Percentiles rank a stretch among this genome's conserved stretches.
phyloP scores from a whole-genome alignment of 2,329 filamentous ascomycete species.

The Blastomyces parvus region DNA sequence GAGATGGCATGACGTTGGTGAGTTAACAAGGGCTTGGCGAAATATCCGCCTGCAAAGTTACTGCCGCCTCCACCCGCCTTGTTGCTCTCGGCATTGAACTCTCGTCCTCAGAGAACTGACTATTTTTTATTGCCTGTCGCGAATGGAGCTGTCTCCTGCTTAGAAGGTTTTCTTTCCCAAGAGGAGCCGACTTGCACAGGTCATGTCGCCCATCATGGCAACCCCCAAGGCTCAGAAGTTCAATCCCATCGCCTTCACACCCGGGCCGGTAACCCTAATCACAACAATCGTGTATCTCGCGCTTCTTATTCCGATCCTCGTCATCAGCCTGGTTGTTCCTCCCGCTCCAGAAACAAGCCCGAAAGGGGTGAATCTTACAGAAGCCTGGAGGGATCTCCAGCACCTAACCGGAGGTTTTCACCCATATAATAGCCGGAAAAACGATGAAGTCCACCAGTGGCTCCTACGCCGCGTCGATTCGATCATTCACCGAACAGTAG shows the following conservation, averaged over 20 bases:
- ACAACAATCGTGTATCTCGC: constrained; percentile 67
- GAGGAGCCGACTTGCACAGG: not conserved
- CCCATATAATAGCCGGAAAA: constrained; percentile 77
- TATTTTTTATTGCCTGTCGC: not conserved
- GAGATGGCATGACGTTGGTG: too few relatives aligned
- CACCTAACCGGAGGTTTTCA: constrained; percentile 66
- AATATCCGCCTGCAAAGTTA: not conserved
- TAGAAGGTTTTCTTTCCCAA: not conserved
- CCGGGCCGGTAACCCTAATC: constrained; percentile 72
- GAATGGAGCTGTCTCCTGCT: not conserved
- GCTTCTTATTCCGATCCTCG: constrained; percentile 60
- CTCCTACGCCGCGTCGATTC: constrained; percentile 60
- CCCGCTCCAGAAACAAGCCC: constrained; percentile 49
- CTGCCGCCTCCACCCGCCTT: constrained; percentile 8
- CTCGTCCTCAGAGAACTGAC: not conserved
- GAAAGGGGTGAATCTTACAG: constrained; percentile 64
- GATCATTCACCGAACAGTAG: constrained; percentile 56
- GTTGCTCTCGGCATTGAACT: not conserved
- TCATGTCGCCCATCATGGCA: constrained; percentile 23
- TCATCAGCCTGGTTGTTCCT: constrained; percentile 69
- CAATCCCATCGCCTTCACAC: constrained; percentile 62
- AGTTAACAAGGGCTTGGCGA: not conserved
- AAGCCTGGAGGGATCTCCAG: constrained; percentile 80
- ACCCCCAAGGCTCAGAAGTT: constrained; percentile 21
- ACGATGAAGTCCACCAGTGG: constrained; percentile 70